phyloP scores from a whole-genome alignment of 768 basidiomycete genomes.

The Trametes coccinea region DNA sequence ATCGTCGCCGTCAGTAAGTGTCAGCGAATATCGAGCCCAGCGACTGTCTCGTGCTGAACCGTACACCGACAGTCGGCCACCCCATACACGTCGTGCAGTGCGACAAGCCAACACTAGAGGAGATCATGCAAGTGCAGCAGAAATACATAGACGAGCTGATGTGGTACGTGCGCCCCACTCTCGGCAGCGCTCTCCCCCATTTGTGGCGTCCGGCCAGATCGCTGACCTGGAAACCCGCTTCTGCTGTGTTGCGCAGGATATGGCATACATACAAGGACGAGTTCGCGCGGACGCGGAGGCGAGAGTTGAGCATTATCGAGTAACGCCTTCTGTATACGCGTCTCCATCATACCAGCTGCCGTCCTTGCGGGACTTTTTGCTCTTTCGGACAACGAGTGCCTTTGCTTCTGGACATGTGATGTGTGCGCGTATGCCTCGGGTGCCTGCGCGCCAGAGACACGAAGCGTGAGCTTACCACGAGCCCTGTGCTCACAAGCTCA shows the following conservation, averaged over 20 bases:
- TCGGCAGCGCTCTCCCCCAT: too few relatives aligned
- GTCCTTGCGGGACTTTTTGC: too few relatives aligned
- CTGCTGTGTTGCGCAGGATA: slow-evolving; percentile 53
- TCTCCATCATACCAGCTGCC: too few relatives aligned
- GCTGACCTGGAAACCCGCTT: not conserved
- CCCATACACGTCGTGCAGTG: slow-evolving; percentile 80
- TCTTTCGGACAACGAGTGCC: too few relatives aligned
- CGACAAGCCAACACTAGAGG: slow-evolving; percentile 80
- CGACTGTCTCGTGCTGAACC: not conserved
- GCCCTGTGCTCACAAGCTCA: too few relatives aligned
- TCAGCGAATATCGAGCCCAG: not conserved
- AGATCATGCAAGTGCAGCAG: slow-evolving; percentile 75
- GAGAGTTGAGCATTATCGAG: slow-evolving; percentile 78
- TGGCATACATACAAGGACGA: slow-evolving; percentile 97
- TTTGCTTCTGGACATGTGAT: not conserved
- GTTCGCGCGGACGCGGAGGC: slow-evolving; percentile 80
- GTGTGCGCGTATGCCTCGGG: too few relatives aligned
- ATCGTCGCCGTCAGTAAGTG: slow-evolving; percentile 96
- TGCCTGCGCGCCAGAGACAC: too few relatives aligned
- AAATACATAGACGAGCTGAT: slow-evolving; percentile 91
- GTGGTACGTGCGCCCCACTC: slow-evolving; percentile 50
- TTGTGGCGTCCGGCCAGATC: too few relatives aligned
- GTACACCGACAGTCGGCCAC: slow-evolving; percentile 63
- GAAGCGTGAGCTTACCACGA: too few relatives aligned
- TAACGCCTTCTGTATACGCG: slow-evolving; percentile 30